phyloP scores from a whole-genome alignment of 495 filamentous ascomycete genomes.

The Penicillium antarcticum region DNA sequence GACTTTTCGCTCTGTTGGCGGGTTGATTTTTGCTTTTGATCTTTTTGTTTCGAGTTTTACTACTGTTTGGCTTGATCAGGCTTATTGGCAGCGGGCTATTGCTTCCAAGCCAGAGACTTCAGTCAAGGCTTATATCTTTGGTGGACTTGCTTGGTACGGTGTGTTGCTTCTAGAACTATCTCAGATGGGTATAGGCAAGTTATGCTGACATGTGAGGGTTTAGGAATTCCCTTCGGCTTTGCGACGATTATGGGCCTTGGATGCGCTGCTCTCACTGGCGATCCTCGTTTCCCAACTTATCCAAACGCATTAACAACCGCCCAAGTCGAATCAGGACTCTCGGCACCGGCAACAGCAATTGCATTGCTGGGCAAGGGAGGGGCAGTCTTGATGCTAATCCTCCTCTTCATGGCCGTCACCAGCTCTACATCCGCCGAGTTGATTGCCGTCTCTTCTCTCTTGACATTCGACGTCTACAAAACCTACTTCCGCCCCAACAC shows the following conservation, averaged over 20 bases:
- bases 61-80: conserved; percentile 45
- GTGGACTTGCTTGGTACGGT: conserved; percentile 48
- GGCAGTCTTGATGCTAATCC: conserved; percentile 43
- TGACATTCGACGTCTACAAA: conserved; percentile 57
- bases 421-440: conserved; percentile 47
- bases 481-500: conserved; percentile 48
- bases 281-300: conserved; percentile 49
- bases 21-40: conserved; percentile 38
- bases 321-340: conserved; percentile 44
- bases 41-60: conserved; percentile 30
- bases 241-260: conserved; percentile 48
- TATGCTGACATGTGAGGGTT: background rate
- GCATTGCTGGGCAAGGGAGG: conserved; percentile 47
- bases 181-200: background rate
- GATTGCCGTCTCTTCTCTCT: conserved; percentile 51
- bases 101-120: conserved; percentile 42
- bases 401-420: conserved; percentile 55
- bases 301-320: conserved; percentile 44
- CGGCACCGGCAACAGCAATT: conserved; percentile 44
- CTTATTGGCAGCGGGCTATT: conserved; percentile 50
- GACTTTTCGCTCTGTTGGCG: conserved; percentile 48
- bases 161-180: conserved; percentile 1
- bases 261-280: conserved; percentile 44
- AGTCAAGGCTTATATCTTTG: conserved; percentile 48
- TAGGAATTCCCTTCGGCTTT: conserved; percentile 46